These are phyloP conservation scores for Omphalotus olearius DNA, from an alignment of 1,284 basidiomycete species.

Conservation along the genomic window DNA sequence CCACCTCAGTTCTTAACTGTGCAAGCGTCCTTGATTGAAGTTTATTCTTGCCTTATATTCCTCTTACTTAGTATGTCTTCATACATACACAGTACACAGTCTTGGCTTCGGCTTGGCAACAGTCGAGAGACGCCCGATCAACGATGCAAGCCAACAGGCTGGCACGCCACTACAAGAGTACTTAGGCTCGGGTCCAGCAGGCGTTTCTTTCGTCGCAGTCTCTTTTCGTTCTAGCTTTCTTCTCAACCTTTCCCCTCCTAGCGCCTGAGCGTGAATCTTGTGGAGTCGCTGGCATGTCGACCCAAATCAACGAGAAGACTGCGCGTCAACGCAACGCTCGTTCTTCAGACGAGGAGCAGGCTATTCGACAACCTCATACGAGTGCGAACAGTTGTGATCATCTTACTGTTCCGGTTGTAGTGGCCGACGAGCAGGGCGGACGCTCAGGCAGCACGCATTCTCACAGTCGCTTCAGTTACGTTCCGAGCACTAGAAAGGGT, in stretches of 20 bases:
- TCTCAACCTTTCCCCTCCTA: not conserved
- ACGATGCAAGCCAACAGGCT: too few relatives aligned
- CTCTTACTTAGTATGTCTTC: too few relatives aligned
- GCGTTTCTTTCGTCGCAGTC: not conserved
- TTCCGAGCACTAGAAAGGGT: slow-evolving; percentile 8
- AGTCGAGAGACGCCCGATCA: too few relatives aligned
- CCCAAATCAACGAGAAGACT: slow-evolving; percentile 1
- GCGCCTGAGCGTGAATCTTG: not conserved
- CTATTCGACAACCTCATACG: not conserved
- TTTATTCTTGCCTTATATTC: too few relatives aligned
- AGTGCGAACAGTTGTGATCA: not conserved
- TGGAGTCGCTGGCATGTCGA: not conserved
- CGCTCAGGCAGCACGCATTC: not conserved
- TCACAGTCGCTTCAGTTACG: not conserved
- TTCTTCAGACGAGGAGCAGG: slow-evolving; percentile 5
- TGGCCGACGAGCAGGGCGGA: not conserved
- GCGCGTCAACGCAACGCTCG: slow-evolving; percentile 5
- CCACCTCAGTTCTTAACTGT: too few relatives aligned
- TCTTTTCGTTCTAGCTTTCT: not conserved
- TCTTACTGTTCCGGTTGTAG: not conserved
- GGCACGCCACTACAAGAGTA: too few relatives aligned
- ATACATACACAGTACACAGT: too few relatives aligned
- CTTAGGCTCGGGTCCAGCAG: too few relatives aligned
- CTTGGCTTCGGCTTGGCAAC: too few relatives aligned
- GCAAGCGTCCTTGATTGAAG: too few relatives aligned